Base-by-base conservation (phyloP, 345 rosid genomes). In the Hirschfeldia incana region DNA sequence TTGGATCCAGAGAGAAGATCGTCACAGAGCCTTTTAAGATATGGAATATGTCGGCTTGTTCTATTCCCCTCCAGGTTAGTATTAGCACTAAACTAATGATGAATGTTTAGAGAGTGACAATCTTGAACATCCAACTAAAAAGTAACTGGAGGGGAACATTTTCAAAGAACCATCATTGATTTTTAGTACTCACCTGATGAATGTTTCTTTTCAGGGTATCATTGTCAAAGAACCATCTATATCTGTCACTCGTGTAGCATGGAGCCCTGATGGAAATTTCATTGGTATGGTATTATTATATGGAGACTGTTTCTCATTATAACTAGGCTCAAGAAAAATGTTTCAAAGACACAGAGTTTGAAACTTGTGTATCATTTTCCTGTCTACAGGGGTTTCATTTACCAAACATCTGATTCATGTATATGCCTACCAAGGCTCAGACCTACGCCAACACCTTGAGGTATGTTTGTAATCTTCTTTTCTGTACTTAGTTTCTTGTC, bases 11-110 rank as follows among this genome's bases (percentile, higher is more conserved):
- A 34, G 96, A 91, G 65, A 87, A 85, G 75, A 78, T 93, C 86
- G 86, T 83, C 73, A 83, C 96, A 65, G 91, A 91, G 84, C 88
- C 96, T 61, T 93, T 95, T 87, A 91, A 93, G 85, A 78, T 87
- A 62, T 87, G 96, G 97, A 89, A 95, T 12, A 80, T 84, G 87
- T 3, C 81, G 3, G 34, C 86, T 68, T 86, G 89, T 79, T 72
- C 92, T 21, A 67, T 76, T 72, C 83, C 82, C 69, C 88, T 90
- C 78, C 97, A 93, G 98, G 99, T 93, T 63, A 1, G 13, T 64
- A 30, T 34, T 46, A n/a, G 10, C 69, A 21, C 63, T 60, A 4
- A 64, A 4, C 58, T 73, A 61, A 62, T 74, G 21, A 21, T 21
- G 21, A 21, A 21, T 21, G 21, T 21, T 21, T 21, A 21, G 21